Conservation (phyloP, 106 monocot genomes). For the Phalaenopsis equestris region DNA sequence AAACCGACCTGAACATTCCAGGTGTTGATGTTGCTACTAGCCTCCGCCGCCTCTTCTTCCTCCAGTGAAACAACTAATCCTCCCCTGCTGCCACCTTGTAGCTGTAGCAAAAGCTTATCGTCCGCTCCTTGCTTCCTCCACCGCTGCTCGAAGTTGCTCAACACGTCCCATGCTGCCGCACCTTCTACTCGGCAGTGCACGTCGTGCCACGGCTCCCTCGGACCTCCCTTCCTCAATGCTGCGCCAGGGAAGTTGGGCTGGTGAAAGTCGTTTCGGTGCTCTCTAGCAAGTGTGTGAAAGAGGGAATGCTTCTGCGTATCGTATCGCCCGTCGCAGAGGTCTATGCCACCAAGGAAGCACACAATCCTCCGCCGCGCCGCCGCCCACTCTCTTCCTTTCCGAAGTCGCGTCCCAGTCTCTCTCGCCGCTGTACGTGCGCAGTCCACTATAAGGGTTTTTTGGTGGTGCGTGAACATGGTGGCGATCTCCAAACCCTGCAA, state of each 20-base stretch:
- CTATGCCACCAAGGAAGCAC: conserved; percentile 39
- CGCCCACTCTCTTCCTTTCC: background rate
- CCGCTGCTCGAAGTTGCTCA: conserved; percentile 46
- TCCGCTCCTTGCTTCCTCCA: conserved; percentile 32
- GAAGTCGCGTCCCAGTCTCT: background rate
- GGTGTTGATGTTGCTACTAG: background rate
- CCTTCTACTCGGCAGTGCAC: conserved; percentile 45
- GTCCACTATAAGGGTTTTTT: conserved; percentile 31
- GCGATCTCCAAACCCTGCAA: conserved; percentile 18
- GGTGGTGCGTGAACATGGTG: conserved; percentile 50
- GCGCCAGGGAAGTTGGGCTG: conserved; percentile 43
- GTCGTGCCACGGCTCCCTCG: conserved; percentile 58
- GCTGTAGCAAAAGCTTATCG: conserved; percentile 15
- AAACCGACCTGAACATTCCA: conserved; percentile 7
- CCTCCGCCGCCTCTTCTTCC: background rate
- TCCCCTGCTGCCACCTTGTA: background rate
- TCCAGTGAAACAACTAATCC: background rate
- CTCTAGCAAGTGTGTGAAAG: conserved; percentile 26
- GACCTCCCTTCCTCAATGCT: conserved; percentile 33
- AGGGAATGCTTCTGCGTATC: conserved; percentile 40
- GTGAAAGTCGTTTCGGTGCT: conserved; percentile 32
- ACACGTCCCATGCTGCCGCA: conserved; percentile 35
- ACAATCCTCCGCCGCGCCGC: conserved; percentile 10
- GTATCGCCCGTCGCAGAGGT: conserved; percentile 41
- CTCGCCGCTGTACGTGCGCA: background rate